A percentile compares a stretch with the other conserved stretches of the same genome.
Conservation (phyloP, 345 rosid species). For the Camelina sativa region DNA sequence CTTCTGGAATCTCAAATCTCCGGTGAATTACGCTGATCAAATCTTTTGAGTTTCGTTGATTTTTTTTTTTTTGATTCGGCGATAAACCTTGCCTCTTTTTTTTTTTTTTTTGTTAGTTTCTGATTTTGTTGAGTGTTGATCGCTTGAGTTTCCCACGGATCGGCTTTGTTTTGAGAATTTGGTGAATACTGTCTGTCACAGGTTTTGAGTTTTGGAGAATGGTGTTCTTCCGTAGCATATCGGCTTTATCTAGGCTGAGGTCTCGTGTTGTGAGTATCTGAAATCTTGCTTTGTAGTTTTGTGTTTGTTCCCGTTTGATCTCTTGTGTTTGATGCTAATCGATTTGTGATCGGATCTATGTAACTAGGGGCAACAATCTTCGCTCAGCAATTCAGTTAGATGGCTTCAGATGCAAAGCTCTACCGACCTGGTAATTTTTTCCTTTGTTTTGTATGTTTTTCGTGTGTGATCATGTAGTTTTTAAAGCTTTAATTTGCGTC, state of each 20-base stretch:
- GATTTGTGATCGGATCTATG: constrained; percentile 30
- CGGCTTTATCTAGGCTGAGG: constrained; percentile 69
- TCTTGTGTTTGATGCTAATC: constrained; percentile 5
- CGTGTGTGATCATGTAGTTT: constrained; percentile 8
- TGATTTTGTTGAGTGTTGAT: constrained; percentile 14
- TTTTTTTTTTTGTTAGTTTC: background rate
- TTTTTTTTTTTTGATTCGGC: background rate
- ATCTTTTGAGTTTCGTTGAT: background rate
- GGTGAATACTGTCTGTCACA: constrained; percentile 35
- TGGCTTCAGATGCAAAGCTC: constrained; percentile 89
- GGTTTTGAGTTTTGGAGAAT: constrained; percentile 47
- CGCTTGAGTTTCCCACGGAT: constrained; percentile 27
- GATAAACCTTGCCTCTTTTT: background rate
- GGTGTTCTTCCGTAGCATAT: constrained; percentile 69
- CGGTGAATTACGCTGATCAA: constrained; percentile 25
- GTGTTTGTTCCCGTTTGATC: background rate
- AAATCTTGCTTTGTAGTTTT: background rate
- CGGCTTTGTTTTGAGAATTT: constrained; percentile 2
- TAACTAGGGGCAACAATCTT: constrained; percentile 64
- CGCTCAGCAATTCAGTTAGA: constrained; percentile 67
- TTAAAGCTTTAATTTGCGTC: background rate
- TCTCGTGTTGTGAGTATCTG: constrained; percentile 63
- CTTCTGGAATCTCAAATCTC: constrained; percentile 12
- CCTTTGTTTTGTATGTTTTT: background rate
- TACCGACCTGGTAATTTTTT: constrained; percentile 60